Evolutionary conservation across 441 rosid genomes (phyloP).

Genomic region (Gossypium gossypioides): DNA sequence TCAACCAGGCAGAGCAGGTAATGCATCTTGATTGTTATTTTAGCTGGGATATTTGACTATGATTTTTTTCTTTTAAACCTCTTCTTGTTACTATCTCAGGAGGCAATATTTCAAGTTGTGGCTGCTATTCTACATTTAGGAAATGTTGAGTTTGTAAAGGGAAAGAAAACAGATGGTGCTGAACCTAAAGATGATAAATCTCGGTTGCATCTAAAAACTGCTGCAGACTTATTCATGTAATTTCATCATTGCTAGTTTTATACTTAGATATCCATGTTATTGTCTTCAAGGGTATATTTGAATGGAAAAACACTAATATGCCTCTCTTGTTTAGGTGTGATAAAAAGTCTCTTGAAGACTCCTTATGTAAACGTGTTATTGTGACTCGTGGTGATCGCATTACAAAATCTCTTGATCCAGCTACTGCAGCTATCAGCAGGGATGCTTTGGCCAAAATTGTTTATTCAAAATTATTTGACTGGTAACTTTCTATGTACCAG

Average conservation of each 20-base stretch:
- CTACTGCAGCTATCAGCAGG: conserved; percentile 65
- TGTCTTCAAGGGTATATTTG: conserved; percentile 8
- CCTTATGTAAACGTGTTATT: conserved; percentile 87
- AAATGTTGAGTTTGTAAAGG: conserved; percentile 73
- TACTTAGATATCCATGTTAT: background rate
- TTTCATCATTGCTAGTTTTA: background rate
- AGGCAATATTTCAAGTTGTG: conserved; percentile 79
- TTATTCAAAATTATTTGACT: conserved; percentile 87
- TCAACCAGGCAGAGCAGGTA: conserved; percentile 80
- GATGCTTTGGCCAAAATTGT: conserved; percentile 93
- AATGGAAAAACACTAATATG: conserved; percentile 16
- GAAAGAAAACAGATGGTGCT: conserved; percentile 67
- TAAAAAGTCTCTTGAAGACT: conserved; percentile 66
- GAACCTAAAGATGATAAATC: conserved; percentile 76
- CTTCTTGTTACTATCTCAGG: conserved; percentile 39
- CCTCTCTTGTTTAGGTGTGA: conserved; percentile 59
- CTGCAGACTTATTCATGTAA: conserved; percentile 86
- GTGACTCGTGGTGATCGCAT: conserved; percentile 91
- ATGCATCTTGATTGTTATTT: background rate
- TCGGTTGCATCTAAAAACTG: conserved; percentile 55
- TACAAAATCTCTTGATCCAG: conserved; percentile 79
- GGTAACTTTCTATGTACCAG: conserved; percentile 39
- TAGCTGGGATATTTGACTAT: background rate
- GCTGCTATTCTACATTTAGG: conserved; percentile 97
- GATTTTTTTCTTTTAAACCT: conserved; percentile 11